These are phyloP conservation scores for Puya raimondii DNA, from an alignment of 176 grass and related monocot species.

Conservation along the genomic window DNA sequence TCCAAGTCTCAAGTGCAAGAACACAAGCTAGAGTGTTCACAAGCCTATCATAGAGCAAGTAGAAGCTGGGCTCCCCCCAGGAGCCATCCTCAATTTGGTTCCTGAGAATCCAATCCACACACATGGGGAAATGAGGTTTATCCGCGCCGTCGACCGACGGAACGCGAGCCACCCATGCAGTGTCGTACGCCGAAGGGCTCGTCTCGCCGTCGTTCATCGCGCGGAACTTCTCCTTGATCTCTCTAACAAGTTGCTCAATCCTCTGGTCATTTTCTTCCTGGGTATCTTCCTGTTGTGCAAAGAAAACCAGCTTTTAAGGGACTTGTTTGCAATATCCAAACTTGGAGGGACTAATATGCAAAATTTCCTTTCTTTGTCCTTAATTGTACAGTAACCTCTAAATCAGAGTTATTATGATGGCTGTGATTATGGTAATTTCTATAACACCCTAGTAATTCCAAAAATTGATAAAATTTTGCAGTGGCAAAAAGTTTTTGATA, in stretches of 20 bases:
- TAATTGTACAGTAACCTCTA: too few relatives aligned
- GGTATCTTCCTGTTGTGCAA: neutral
- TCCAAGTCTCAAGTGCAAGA: constrained; percentile 22
- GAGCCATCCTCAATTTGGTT: constrained; percentile 30
- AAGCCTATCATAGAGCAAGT: constrained; percentile 24
- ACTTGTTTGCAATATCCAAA: too few relatives aligned
- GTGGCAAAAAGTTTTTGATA: too few relatives aligned
- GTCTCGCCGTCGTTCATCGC: constrained; percentile 19
- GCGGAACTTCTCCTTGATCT: constrained; percentile 21
- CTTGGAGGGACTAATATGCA: too few relatives aligned
- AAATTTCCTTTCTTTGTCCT: too few relatives aligned
- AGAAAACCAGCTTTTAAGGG: too few relatives aligned
- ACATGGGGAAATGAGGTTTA: constrained; percentile 26
- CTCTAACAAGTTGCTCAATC: constrained; percentile 10
- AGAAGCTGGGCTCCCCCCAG: constrained; percentile 21
- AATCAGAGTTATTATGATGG: too few relatives aligned
- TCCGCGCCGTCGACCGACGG: constrained; percentile 10
- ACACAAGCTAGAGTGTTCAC: constrained; percentile 27
- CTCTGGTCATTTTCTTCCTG: neutral
- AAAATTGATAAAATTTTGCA: too few relatives aligned
- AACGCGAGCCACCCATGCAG: constrained; percentile 34
- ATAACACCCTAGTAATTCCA: too few relatives aligned
- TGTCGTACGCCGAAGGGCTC: constrained; percentile 32
- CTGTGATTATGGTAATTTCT: too few relatives aligned
- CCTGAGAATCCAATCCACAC: constrained; percentile 19